A percentile compares a stretch with the other conserved stretches of the same genome.
phyloP scores from a whole-genome alignment of 345 rosid genomes.

The Geranium brycei region DNA sequence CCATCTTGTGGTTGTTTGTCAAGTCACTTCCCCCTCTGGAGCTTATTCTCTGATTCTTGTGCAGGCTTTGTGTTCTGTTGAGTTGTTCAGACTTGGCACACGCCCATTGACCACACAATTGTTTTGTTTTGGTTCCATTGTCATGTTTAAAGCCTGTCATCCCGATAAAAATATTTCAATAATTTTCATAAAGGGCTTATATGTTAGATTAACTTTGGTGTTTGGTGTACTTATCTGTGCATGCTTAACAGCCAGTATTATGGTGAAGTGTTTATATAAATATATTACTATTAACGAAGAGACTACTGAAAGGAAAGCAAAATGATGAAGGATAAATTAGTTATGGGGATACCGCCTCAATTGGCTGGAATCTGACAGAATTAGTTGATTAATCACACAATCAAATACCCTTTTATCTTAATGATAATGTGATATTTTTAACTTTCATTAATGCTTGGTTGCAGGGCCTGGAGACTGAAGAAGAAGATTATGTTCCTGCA shows the following conservation, averaged over 20 bases:
- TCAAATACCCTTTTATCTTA: neutral
- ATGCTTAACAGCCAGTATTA: neutral
- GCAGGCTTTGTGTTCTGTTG: neutral
- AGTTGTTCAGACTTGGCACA: too few species aligned
- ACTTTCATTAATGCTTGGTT: neutral
- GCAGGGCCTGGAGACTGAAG: slow-evolving; percentile 46
- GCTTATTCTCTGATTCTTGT: neutral
- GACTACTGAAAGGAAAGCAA: neutral
- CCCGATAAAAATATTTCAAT: neutral
- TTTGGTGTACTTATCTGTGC: neutral
- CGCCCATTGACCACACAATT: neutral
- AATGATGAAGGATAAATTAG: neutral
- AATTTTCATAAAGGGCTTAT: neutral
- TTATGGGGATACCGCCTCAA: neutral
- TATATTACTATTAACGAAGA: neutral
- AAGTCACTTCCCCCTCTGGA: neutral
- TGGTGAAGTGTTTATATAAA: neutral
- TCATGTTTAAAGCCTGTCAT: neutral
- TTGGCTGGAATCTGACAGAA: neutral
- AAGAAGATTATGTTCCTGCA: slow-evolving; percentile 64
- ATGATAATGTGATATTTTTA: neutral
- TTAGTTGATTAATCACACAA: neutral
- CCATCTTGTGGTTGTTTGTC: neutral
- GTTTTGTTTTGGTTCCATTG: neutral
- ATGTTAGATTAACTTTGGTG: neutral